These are phyloP conservation scores for bread wheat (Triticum aestivum) DNA, from an alignment of 176 grass and related monocot species.

Conservation along the genomic window DNA sequence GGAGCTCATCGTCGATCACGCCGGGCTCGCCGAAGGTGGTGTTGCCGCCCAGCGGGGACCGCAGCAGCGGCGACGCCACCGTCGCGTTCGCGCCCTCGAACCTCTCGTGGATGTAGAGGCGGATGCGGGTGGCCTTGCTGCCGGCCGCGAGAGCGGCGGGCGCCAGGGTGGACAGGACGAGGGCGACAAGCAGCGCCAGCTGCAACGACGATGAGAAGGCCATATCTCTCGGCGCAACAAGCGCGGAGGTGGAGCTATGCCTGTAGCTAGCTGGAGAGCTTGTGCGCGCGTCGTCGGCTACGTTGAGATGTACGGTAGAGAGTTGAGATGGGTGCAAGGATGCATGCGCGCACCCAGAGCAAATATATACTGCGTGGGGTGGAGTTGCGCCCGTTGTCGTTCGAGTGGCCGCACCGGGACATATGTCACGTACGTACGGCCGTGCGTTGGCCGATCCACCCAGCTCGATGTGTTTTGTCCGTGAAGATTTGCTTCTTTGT, in stretches of 20 bases:
- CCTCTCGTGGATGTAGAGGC: slow-evolving; percentile 36
- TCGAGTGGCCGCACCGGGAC: background rate
- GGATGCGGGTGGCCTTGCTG: slow-evolving; percentile 7
- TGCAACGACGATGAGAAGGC: background rate
- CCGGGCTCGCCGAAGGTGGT: slow-evolving; percentile 27
- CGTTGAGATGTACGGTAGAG: background rate
- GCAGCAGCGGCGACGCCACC: background rate
- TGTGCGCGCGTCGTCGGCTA: background rate
- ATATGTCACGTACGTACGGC: background rate
- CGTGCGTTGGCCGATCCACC: background rate
- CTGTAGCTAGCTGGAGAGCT: no score
- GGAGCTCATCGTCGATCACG: slow-evolving; percentile 32
- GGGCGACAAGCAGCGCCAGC: background rate
- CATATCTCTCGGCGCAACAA: slow-evolving; percentile 3
- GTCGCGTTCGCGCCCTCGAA: slow-evolving; percentile 14
- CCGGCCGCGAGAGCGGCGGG: background rate
- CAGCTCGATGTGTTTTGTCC: background rate
- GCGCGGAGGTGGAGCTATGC: background rate
- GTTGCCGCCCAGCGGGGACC: background rate
- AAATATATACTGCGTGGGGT: background rate
- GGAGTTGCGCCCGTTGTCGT: background rate
- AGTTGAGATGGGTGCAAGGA: background rate
- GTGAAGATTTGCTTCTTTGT: background rate
- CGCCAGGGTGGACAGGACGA: background rate
- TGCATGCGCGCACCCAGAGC: background rate